Percentiles rank a stretch among this genome's conserved stretches.
These are phyloP conservation scores for Exophiala mesophila DNA, from an alignment of 2,329 filamentous ascomycete species.

Conservation along the genomic window DNA sequence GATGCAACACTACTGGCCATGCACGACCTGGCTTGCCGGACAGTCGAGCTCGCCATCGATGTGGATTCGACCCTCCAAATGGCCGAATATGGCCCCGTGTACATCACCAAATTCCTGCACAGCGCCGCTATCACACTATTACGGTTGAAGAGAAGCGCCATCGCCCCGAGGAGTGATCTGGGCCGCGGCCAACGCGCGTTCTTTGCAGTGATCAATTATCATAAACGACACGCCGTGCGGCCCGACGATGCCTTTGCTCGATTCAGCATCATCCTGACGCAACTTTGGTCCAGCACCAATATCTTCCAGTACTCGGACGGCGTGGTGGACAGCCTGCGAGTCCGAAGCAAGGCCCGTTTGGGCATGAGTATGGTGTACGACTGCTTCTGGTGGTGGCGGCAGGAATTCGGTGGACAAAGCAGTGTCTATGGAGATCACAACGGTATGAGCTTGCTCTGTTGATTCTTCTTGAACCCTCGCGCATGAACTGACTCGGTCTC, in stretches of 20 bases:
- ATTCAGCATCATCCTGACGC: slow-evolving; percentile 9
- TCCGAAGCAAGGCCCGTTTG: slow-evolving; percentile 7
- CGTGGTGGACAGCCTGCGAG: slow-evolving; percentile 3
- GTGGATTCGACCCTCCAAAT: slow-evolving; percentile 1
- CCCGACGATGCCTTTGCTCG: slow-evolving; percentile 5
- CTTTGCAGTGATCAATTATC: slow-evolving; percentile 8
- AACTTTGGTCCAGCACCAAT: slow-evolving; percentile 12
- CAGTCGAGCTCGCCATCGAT: neutral
- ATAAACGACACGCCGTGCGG: slow-evolving; percentile 4
- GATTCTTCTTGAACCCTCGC: too few relatives aligned
- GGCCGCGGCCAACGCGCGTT: slow-evolving; percentile 4
- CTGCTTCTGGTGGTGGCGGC: slow-evolving; percentile 14
- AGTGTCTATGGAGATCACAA: slow-evolving; percentile 7
- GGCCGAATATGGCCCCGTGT: slow-evolving; percentile 4
- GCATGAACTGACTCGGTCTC: too few relatives aligned
- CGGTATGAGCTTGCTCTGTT: too few relatives aligned
- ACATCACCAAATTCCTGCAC: slow-evolving; percentile 1
- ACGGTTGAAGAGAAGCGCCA: neutral
- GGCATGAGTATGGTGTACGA: slow-evolving; percentile 13
- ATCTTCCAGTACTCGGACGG: slow-evolving; percentile 8
- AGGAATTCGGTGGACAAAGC: slow-evolving; percentile 11
- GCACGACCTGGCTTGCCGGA: neutral
- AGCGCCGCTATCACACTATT: slow-evolving; percentile 7
- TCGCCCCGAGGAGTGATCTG: slow-evolving; percentile 1
- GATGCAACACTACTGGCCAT: neutral